phyloP scores from a whole-genome alignment of 1,284 basidiomycete genomes.

The Microbotryomycetes sp. region DNA sequence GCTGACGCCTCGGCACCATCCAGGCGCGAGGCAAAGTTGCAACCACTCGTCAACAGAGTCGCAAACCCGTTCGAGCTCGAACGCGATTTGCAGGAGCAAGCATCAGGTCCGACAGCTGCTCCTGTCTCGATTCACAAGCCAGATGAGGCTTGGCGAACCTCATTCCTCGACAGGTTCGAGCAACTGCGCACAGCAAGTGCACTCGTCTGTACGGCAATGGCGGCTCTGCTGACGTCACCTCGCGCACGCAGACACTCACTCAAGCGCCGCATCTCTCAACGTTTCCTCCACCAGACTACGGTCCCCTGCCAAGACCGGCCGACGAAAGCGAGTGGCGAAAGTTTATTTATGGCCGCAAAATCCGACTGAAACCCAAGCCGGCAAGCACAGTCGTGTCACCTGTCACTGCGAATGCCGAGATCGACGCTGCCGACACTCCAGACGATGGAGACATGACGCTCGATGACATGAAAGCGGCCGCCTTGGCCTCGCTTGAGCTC shows the following conservation, averaged over 20 bases:
- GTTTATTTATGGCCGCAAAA: conserved; percentile 31
- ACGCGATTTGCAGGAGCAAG: background rate
- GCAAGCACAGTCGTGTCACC: background rate
- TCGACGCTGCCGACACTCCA: conserved; percentile 2
- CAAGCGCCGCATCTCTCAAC: background rate
- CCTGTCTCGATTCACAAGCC: conserved; percentile 14
- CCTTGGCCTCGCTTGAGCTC: conserved; percentile 26
- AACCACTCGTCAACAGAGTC: conserved; percentile 16
- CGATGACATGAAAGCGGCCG: background rate
- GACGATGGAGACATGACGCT: background rate
- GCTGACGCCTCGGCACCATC: no score
- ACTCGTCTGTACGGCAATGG: background rate
- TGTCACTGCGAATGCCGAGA: background rate
- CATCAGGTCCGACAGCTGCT: background rate
- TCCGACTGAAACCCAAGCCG: background rate
- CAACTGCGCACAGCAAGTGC: conserved; percentile 10
- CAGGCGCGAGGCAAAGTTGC: conserved; percentile 25
- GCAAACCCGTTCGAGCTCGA: conserved; percentile 22
- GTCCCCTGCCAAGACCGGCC: conserved; percentile 16
- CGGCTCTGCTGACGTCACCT: background rate
- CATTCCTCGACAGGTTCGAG: conserved; percentile 26
- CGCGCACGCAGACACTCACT: background rate
- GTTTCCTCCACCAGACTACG: conserved; percentile 7
- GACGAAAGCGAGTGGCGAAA: conserved; percentile 30
- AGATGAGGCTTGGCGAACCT: conserved; percentile 19